Evolutionary conservation across 208 protist genomes (phyloP).

Genomic region (Trichomonas gallinae): DNA sequence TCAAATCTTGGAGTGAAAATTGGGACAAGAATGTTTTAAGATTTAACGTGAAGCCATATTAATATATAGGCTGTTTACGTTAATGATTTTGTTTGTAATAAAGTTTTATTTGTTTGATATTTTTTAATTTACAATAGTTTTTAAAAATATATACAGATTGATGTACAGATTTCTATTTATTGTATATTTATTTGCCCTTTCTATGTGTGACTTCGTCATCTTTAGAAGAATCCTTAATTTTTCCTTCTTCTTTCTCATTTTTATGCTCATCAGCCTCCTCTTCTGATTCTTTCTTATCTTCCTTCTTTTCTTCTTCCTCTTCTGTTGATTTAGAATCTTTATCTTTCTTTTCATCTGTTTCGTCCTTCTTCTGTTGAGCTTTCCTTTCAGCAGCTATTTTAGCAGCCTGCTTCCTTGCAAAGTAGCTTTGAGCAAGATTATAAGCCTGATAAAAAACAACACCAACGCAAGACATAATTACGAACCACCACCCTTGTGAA

Average conservation of each 20-base stretch:
- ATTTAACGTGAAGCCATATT: background rate
- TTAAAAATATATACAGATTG: no score
- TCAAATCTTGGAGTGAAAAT: background rate
- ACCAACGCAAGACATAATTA: background rate
- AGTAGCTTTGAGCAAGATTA: background rate
- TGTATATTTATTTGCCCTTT: no score
- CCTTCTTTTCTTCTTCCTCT: background rate
- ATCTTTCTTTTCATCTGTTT: background rate
- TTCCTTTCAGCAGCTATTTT: background rate
- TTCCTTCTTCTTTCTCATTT: background rate
- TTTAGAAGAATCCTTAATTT: no score
- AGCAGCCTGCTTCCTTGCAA: background rate
- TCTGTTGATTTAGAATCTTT: background rate
- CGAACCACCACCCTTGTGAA: background rate
- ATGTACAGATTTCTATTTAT: no score
- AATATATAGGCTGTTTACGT: no score
- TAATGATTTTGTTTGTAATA: no score
- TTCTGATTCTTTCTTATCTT: background rate
- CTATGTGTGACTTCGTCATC: no score
- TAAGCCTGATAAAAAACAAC: background rate
- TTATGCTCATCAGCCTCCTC: background rate
- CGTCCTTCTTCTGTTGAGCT: background rate
- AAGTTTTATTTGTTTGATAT: no score
- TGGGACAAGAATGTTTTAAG: background rate
- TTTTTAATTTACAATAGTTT: no score